Base-by-base conservation (phyloP, 2,329 filamentous ascomycete genomes). In the Thyridium curvatum region DNA sequence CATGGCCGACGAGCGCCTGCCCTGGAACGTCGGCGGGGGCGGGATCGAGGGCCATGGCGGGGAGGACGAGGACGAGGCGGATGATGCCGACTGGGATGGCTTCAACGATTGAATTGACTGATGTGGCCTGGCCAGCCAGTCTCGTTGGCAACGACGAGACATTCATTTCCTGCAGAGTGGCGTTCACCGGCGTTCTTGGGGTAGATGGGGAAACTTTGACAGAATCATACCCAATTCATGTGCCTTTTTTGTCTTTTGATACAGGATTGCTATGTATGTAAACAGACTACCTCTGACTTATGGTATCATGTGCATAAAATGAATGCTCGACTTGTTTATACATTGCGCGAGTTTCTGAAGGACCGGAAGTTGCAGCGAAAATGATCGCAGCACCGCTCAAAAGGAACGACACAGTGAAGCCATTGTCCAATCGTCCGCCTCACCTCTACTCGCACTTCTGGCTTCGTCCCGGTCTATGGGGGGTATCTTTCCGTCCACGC, bases 1-100 rank as follows among this genome's bases (percentile, higher is more conserved):
- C 17, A 61, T 94, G 43, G 72, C 69, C 2, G 91, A 97, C 58
- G 82, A 84, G 50, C 73, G 88, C 47, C 61, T 95, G 57, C 74
- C 77, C 36, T 77, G 77, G 58, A 86, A 80, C 56, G 60, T 57
- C 48, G 66, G 54, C 47, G 40, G 50, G 30, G 30, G 49, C 50
- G 15, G 59, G 51, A 31, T 42, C 13, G 42, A 45, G 28, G 42
- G 29, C 14, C 12, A 55, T 10, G 54, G 48, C 4, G 53, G 47
- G 41, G 57, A 56, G 29, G 60, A 63, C 5, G 63, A 64, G 29
- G 62, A 61, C 17, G 62, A 59, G 26, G 49, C 50, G 18, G 54
- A 54, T 4, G 60, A 74, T 7, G 72, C 72, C 26, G 75, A 77
- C 47, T 87, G 82, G 79, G 80, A 73, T 47, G 85, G 85, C 0